A percentile compares a stretch with the other conserved stretches of the same genome.
phyloP scores from a whole-genome alignment of 306 rosid species.

The Ceratonia siliqua region DNA sequence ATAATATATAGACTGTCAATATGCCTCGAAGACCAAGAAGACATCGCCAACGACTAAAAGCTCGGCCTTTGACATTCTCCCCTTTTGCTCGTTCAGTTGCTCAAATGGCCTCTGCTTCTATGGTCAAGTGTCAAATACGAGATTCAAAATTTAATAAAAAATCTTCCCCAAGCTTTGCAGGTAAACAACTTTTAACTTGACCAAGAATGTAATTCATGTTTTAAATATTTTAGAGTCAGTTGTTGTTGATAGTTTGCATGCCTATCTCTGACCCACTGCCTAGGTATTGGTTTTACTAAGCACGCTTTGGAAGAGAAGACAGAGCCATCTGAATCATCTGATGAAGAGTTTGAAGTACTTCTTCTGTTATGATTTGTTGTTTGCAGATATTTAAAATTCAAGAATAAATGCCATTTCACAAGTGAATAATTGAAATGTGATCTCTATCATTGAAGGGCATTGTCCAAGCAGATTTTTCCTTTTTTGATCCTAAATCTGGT shows the following conservation, averaged over 20 bases:
- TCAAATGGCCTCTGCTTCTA: constrained; percentile 31
- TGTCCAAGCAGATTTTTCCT: constrained; percentile 81
- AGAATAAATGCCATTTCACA: not conserved
- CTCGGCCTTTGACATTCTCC: constrained; percentile 64
- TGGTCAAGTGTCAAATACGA: constrained; percentile 27
- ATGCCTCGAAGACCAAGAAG: constrained; percentile 58
- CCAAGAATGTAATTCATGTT: not conserved
- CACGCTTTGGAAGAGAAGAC: constrained; percentile 30
- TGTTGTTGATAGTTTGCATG: not conserved
- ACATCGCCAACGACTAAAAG: constrained; percentile 28
- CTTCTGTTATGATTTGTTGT: not conserved
- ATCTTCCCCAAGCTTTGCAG: constrained; percentile 26
- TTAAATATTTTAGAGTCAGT: not conserved
- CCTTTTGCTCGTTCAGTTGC: constrained; percentile 62
- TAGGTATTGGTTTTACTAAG: constrained; percentile 45
- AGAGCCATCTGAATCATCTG: constrained; percentile 51
- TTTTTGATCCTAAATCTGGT: constrained; percentile 78
- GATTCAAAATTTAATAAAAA: constrained; percentile 22
- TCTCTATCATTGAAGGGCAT: constrained; percentile 51
- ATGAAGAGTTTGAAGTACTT: constrained; percentile 62
- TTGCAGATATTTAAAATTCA: not conserved
- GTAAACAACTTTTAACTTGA: constrained; percentile 24
- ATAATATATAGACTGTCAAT: not conserved
- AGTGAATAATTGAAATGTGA: constrained; percentile 10
- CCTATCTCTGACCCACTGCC: constrained; percentile 2